Base-by-base conservation (phyloP, 306 rosid genomes). In the Potentilla sterilis region DNA sequence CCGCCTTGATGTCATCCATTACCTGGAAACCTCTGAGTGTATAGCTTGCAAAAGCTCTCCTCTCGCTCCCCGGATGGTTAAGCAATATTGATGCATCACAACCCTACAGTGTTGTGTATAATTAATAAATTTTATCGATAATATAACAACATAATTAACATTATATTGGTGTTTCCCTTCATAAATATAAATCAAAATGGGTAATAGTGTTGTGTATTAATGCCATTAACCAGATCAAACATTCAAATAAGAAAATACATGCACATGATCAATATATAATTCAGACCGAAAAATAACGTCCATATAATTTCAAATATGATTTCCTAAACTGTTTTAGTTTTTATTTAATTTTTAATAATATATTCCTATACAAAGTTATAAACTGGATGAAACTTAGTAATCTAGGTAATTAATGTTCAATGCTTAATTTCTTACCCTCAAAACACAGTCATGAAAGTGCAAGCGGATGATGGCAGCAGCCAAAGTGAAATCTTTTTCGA, bases 391-490 rank as follows among this genome's bases (percentile, higher is more conserved):
- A 13, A 62, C 43, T 16, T n/a, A 37, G 10, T 64, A 37, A 32
- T 6, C 5, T 61, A 5, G 37, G 69, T 37, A 15, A 63, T 37
- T 35, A 22, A 61, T 61, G 67, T 59, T 7, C 16, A 58, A 58
- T 10, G 43, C 40, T 70, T 43, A 41, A 7, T 41, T 38, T 66
- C 83, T 82, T 84, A 94, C 96, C 81, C 96, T 87, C 57, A 94
- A 57, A 8, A 86, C 90, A 22, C 97, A 91, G 24, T 91, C 98
- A 51, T 91, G 98, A 76, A 91, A 94, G 70, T 94, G 97, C 57
- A 94, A 74, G 62, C 95, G 95, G 59, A 91, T 87, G 72, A 94
- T 81, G 69, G 89, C 67, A 41, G 97, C 85, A 61, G 95, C 96
- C 84, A 90, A 80, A 5, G 96, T 89, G 42, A 78, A 81, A 70